A percentile compares a stretch with the other conserved stretches of the same genome.
Conservation (phyloP, 2,329 filamentous ascomycete genomes). For the Pyrenophora seminiperda region DNA sequence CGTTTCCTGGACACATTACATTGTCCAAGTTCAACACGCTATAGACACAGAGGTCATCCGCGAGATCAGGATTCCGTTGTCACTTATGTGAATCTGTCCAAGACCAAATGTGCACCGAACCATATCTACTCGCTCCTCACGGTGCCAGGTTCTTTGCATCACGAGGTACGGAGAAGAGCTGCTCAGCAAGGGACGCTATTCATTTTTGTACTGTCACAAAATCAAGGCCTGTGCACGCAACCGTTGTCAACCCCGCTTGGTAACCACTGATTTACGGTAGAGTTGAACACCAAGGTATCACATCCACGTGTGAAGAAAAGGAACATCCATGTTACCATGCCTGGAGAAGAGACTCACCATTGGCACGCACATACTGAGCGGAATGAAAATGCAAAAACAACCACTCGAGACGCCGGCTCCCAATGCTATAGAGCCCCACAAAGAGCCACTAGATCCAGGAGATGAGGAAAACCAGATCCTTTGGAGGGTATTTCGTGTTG, state of each 20-base stretch:
- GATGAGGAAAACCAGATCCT: conserved; percentile 21
- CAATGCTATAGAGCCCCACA: conserved; percentile 29
- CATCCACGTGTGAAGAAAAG: conserved; percentile 18
- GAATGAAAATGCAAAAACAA: conserved; percentile 30
- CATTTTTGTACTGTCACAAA: conserved; percentile 35
- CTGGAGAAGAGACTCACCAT: conserved; percentile 17
- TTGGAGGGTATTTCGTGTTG: conserved; percentile 34
- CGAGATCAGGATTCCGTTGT: too few species aligned
- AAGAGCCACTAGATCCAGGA: conserved; percentile 19
- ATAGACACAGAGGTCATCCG: too few species aligned
- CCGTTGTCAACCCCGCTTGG: conserved; percentile 9
- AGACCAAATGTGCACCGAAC: too few species aligned
- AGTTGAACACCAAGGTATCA: conserved; percentile 7
- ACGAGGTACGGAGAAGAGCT: neutral
- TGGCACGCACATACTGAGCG: conserved; percentile 17
- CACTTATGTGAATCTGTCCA: too few species aligned
- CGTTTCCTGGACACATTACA: too few species aligned
- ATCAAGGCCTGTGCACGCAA: conserved; percentile 10
- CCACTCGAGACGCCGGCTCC: conserved; percentile 37
- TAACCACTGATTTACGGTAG: conserved; percentile 17
- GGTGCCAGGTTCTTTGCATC: too few species aligned
- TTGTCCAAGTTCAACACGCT: too few species aligned
- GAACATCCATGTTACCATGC: conserved; percentile 38
- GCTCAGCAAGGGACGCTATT: conserved; percentile 5
- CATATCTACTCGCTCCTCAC: too few species aligned